Evolutionary conservation across 371 early-diverging fungal species (phyloP), one percentile per base, ranked within the genome.

Genomic region (Funneliformis caledonium): DNA sequence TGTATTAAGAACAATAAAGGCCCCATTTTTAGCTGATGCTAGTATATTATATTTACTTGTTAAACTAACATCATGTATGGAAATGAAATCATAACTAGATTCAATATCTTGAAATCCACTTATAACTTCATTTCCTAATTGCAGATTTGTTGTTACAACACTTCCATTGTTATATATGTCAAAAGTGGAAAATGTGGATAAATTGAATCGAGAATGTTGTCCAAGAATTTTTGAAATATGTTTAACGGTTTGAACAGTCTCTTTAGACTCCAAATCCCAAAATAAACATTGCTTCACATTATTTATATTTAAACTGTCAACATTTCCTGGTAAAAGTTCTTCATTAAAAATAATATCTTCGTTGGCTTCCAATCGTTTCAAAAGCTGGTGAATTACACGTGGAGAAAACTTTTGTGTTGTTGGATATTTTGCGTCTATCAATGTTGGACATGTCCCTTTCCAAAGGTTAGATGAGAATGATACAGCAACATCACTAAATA

Each of bases 1-100:
- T 45, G 93, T 87, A 84, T 94, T 93, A 72, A 95, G 70, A 26
- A 95, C 82, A 10, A 95, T 85, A 5, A 83, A 85, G 2, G 91
- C 92, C 47, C 88, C 88, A 48, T 85, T 82, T 80, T 86, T 86
- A 50, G 92, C 88, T 0, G 88, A 82, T n/a, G 84, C 85, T 33
- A 92, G 87, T 37, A 91, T 88, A 78, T 94, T 89, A 84, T 90
- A 93, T 77, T 90, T 89, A 50, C 87, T 85, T 80, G 90, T 84
- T 42, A 94, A 81, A 42, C 85, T 79, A 19, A 88, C 72, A 81
- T 93, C 89, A 82, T 94, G 93, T n/a, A 94, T 88, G n/a, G 85
- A 86, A 33, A 92, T 89, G 81, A 88, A 93, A 60, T 89, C 85
- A 8, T 91, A 92, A 76, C 87, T 83, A 37, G 80, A 79, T 52